Evolutionary conservation across 2,329 filamentous ascomycete genomes (phyloP).

Genomic region (Neonectria faginata): DNA sequence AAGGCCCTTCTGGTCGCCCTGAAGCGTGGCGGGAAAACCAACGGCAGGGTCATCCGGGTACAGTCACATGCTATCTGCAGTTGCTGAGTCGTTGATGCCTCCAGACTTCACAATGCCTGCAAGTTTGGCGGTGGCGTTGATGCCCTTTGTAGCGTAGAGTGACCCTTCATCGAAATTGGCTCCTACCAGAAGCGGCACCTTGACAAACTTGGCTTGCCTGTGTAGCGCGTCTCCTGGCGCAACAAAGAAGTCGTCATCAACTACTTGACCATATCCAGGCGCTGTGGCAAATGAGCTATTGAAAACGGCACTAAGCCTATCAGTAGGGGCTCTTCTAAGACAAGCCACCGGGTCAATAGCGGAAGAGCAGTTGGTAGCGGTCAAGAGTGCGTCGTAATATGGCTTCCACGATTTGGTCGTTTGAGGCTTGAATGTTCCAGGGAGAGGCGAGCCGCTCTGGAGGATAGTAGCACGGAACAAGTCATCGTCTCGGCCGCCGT

Average conservation of each 20-base stretch:
- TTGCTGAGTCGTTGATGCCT: neutral
- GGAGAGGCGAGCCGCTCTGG: slow-evolving; percentile 53
- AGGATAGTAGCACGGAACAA: slow-evolving; percentile 62
- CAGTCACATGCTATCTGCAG: neutral
- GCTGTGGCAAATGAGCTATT: slow-evolving; percentile 20
- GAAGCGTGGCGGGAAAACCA: neutral
- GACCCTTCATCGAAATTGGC: slow-evolving; percentile 31
- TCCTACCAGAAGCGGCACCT: slow-evolving; percentile 28
- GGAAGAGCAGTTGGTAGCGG: slow-evolving; percentile 17
- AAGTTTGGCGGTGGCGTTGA: slow-evolving; percentile 26
- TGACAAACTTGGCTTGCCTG: slow-evolving; percentile 30
- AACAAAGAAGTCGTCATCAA: slow-evolving; percentile 32
- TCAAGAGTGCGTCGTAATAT: slow-evolving; percentile 15
- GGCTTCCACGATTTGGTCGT: neutral
- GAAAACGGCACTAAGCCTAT: slow-evolving; percentile 17
- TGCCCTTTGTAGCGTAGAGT: slow-evolving; percentile 21
- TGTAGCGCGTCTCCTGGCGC: neutral
- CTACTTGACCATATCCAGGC: slow-evolving; percentile 18
- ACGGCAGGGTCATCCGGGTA: slow-evolving; percentile 2
- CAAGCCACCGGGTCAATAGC: slow-evolving; percentile 11
- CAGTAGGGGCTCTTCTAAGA: slow-evolving; percentile 14
- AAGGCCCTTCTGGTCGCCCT: slow-evolving; percentile 14
- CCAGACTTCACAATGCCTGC: slow-evolving; percentile 5
- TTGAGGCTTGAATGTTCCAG: neutral
- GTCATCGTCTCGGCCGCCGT: slow-evolving; percentile 57